Base-by-base conservation (phyloP, 805 yeast genomes). In the Yarrowia osloensis region DNA sequence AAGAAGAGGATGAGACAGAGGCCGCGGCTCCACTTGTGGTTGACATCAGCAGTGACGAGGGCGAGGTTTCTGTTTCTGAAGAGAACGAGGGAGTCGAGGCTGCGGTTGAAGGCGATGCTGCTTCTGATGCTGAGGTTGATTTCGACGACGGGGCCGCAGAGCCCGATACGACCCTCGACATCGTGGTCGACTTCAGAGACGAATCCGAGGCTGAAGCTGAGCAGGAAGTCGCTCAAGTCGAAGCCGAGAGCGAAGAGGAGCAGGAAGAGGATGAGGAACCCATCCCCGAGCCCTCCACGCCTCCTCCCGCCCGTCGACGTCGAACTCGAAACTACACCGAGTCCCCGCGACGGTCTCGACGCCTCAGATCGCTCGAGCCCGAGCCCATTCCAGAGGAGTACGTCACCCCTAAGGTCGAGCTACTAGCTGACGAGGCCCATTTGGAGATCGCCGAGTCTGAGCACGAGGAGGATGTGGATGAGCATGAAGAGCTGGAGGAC, bases 371-470 rank as follows among this genome's bases (percentile, higher is more conserved):
- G 4, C 67, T 35, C 8, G 67, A 66, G 26, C 67, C 63, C 12
- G 63, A 57, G n/a, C 63, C 63, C 15, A 40, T 57, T 7, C 63
- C 63, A 12, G 63, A 57, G 28, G 63, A 57, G 49, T 40, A 40
- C 28, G 49, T 57, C 37, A 57, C 47, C 3, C 37, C 63, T 8
- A 57, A 57, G 33, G 63, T 57, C 17, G 63, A 57, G 37, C 37
- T 57, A 12, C 37, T 57, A 3, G 63, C 63, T 9, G 49, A 40
- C 11, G 63, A 57, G 37, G 63, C 63, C 31, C 49, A 57, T 15
- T 11, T 57, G 37, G 44, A 57, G 29, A 57, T 57, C 15, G 63
- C 44, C 19, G 33, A 37, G 21, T 35, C 47, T 19, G 63, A 55
- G 21, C 22, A 22, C 5, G 46, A 35, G 29, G 62, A 37, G 35